Percentiles rank a stretch among this genome's conserved stretches.
Conservation (phyloP, 2,329 filamentous ascomycete species). For the Arthrobotrys sphaeroides region DNA sequence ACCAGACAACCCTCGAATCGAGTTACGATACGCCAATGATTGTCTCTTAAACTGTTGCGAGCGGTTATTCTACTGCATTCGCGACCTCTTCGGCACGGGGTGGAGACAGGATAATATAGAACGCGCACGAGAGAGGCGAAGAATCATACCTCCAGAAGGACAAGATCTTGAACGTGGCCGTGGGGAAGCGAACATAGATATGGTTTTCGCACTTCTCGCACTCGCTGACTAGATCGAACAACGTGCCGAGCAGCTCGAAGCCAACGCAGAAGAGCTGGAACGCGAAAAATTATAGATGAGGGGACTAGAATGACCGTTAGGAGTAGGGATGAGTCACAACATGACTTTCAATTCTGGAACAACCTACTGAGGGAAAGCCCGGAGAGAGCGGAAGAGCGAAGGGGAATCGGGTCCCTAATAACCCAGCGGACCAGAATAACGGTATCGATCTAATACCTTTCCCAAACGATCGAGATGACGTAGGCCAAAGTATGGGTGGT, state of each 20-base stretch:
- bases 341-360: conserved; percentile 12
- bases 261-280: not conserved
- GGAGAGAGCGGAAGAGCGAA: not conserved
- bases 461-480: not conserved
- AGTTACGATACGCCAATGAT: conserved; percentile 10
- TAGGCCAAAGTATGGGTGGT: not conserved
- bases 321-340: not conserved
- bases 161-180: too few species aligned
- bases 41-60: conserved; percentile 14
- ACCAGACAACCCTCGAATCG: not conserved
- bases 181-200: not conserved
- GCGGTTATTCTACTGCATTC: not conserved
- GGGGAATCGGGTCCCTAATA: too few species aligned
- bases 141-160: not conserved
- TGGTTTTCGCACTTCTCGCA: not conserved
- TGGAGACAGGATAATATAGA: not conserved
- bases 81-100: not conserved
- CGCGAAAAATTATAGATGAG: not conserved
- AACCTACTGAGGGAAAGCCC: conserved; percentile 2
- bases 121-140: not conserved
- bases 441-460: not conserved
- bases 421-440: not conserved
- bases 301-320: not conserved
- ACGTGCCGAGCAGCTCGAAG: not conserved
- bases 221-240: not conserved